A percentile compares a stretch with the other conserved stretches of the same genome.
phyloP scores from a whole-genome alignment of 2,329 filamentous ascomycete species.

The Tolypocladium amazonense region DNA sequence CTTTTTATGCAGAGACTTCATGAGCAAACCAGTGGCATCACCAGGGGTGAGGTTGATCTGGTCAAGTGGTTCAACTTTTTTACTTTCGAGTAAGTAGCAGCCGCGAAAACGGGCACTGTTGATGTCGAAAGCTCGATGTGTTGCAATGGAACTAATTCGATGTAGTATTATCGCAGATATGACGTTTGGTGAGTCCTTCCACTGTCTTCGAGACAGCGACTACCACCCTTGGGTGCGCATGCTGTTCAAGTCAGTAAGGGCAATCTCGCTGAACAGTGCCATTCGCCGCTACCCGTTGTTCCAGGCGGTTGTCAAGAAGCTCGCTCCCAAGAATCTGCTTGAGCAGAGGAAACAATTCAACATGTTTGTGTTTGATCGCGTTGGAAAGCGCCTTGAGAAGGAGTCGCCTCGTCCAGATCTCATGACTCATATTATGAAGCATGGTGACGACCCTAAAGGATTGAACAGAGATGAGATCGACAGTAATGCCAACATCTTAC shows the following conservation, averaged over 20 bases:
- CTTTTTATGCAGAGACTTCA: constrained; percentile 26
- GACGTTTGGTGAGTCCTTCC: constrained; percentile 15
- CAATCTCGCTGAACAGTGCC: constrained; percentile 4
- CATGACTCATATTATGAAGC: not conserved
- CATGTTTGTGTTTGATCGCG: not conserved
- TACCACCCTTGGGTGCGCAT: constrained; percentile 12
- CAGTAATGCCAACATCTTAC: constrained; percentile 9
- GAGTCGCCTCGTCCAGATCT: not conserved
- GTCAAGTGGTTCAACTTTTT: constrained; percentile 14
- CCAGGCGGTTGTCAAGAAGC: not conserved
- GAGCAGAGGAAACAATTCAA: not conserved
- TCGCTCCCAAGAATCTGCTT: not conserved
- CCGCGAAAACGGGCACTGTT: not conserved
- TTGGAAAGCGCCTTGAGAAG: not conserved
- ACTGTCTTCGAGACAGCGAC: constrained; percentile 10
- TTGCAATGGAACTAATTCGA: not conserved
- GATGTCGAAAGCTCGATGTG: not conserved
- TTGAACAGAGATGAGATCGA: constrained; percentile 5
- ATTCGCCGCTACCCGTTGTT: not conserved
- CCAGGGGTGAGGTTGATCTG: constrained; percentile 8
- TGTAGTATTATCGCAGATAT: constrained; percentile 14
- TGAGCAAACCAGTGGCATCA: constrained; percentile 12
- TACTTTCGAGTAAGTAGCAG: constrained; percentile 12
- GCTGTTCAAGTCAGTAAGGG: constrained; percentile 5
- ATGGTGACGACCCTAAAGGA: not conserved